phyloP scores from a whole-genome alignment of 148 eudicot genomes.

The Selenicereus undatus region DNA sequence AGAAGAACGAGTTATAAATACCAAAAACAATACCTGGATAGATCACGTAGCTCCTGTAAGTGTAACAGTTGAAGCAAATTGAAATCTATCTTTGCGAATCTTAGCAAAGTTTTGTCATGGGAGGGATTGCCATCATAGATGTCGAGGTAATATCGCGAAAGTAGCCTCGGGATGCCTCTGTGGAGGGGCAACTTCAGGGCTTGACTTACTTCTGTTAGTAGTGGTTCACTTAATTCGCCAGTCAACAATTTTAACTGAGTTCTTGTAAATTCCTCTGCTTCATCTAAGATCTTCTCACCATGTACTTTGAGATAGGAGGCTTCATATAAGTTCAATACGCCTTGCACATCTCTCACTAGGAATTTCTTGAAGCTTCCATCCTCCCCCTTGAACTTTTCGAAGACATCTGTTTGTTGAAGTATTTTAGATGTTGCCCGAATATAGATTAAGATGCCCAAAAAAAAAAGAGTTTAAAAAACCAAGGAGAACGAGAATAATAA shows the following conservation, averaged over 20 bases:
- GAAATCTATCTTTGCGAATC: constrained; percentile 40
- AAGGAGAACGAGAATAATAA: too few species aligned
- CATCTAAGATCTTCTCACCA: constrained; percentile 22
- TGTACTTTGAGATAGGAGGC: constrained; percentile 21
- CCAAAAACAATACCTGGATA: constrained; percentile 23
- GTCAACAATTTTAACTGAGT: constrained; percentile 1
- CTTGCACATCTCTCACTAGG: constrained; percentile 11
- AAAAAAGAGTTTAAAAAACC: too few species aligned
- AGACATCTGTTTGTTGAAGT: background rate
- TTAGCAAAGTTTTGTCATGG: constrained; percentile 21
- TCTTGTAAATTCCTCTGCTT: constrained; percentile 17
- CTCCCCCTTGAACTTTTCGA: background rate
- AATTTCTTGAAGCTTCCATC: constrained; percentile 15
- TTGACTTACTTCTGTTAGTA: constrained; percentile 11
- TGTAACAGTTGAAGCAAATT: constrained; percentile 32
- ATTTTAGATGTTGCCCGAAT: too few species aligned
- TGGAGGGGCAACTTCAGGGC: constrained; percentile 32
- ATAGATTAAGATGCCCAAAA: too few species aligned
- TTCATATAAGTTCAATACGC: constrained; percentile 19
- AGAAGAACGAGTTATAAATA: too few species aligned
- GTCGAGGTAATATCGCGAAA: constrained; percentile 31
- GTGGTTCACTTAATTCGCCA: background rate
- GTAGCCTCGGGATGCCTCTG: constrained; percentile 30
- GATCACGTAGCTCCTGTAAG: constrained; percentile 28
- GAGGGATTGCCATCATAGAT: constrained; percentile 26